Base-by-base conservation (phyloP, 2,329 filamentous ascomycete species). In the Venturia carpophila region DNA sequence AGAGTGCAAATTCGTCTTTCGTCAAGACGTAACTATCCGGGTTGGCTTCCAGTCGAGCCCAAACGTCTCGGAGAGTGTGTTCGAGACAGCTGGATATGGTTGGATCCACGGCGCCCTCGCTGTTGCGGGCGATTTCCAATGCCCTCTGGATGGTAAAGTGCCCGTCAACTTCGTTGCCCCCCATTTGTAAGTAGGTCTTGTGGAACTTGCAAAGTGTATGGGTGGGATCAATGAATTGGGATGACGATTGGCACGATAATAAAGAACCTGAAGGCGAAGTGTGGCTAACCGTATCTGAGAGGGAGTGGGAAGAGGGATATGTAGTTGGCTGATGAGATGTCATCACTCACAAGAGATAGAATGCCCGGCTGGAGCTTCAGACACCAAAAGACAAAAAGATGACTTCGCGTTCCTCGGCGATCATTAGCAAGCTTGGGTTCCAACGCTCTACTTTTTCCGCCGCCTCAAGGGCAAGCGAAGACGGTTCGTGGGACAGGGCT, bases 1-100 rank as follows among this genome's bases (percentile, higher is more conserved):
- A 92, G 67, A 95, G 82, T 64, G 89, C 85, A 71, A 94, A 95
- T 76, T 96, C 91, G 75, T 91, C 86, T 68, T 83, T 80, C 42
- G 80, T 85, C 79, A 95, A 86, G 68, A 94, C 76, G 75, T 93
- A 95, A n/a, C 80, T 79, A 62, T 83, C 77, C 1, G 89, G 89
- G 41, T 87, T 79, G 3, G 80, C 79, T 70, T 86, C 77, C 65
- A 95, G 82, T 70, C 84, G 87, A 55, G 72, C 73, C 89, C 90
- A 93, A 68, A 92, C 84, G 68, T 83, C 79, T 1, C 77, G 72
- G 62, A 77, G 69, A 62, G 72, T 87, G 62, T 74, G 74, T 72
- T 92, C 87, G 47, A 96, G 84, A 65, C 88, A 85, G 67, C 79
- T 78, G 71, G 79, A 81, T 66, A 92, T 82, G 63, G 79, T 79